Evolutionary conservation across 306 rosid species (phyloP).

Genomic region (Medicago ruthenica): DNA sequence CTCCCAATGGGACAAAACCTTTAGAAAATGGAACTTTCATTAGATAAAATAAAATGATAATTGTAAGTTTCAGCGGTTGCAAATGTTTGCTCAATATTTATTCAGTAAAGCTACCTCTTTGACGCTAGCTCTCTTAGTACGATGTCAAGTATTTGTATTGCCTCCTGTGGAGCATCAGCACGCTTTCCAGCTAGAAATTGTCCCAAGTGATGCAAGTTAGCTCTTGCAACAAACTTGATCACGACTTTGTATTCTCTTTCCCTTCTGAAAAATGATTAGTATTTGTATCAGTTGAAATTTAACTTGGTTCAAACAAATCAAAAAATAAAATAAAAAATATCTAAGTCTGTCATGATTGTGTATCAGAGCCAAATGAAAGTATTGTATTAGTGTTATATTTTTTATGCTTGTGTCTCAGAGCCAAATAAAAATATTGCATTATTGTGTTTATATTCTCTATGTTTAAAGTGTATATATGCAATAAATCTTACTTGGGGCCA

Average conservation of each 20-base stretch:
- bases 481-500: conserved; percentile 75
- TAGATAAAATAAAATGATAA: conserved; percentile 38
- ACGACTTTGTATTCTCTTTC: conserved; percentile 82
- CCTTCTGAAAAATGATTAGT: conserved; percentile 59
- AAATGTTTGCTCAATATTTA: conserved; percentile 9
- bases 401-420: not conserved
- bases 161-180: conserved; percentile 92
- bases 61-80: not conserved
- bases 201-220: conserved; percentile 88
- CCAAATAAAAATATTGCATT: conserved; percentile 19
- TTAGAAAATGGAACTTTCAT: conserved; percentile 41
- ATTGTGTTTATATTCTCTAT: not conserved
- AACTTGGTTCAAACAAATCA: conserved; percentile 20
- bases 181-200: conserved; percentile 94
- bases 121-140: conserved; percentile 84
- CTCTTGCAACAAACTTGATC: conserved; percentile 85
- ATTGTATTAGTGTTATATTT: not conserved
- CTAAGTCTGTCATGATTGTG: no score
- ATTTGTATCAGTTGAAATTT: conserved; percentile 15
- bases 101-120: conserved; percentile 61
- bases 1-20: conserved; percentile 95
- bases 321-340: no score
- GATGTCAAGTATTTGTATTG: conserved; percentile 88
- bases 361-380: not conserved
- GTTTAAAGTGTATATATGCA: not conserved